phyloP scores from a whole-genome alignment of 2,329 filamentous ascomycete species.

The Epichloe brachyelytri region DNA sequence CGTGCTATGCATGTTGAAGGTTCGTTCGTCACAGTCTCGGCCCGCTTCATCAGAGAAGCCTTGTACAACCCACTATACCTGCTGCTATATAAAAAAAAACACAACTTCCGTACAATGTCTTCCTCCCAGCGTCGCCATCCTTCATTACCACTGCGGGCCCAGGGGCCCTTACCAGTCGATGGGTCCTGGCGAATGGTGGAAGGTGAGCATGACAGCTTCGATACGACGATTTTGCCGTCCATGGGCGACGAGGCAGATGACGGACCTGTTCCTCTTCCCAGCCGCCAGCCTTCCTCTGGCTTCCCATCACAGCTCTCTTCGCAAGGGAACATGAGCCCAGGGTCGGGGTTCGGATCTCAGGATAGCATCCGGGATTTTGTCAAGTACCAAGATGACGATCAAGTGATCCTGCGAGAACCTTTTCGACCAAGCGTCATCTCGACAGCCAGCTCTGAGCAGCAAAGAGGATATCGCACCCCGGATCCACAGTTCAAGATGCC shows the following conservation, averaged over 20 bases:
- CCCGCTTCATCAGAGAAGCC: too few species aligned
- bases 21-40: too few species aligned
- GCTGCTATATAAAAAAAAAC: too few species aligned
- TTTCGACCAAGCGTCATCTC: slow-evolving; percentile 42
- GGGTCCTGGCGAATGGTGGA: slow-evolving; percentile 50
- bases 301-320: slow-evolving; percentile 35
- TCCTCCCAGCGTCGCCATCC: not conserved
- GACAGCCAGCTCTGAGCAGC: slow-evolving; percentile 15
- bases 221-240: slow-evolving; percentile 38
- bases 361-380: slow-evolving; percentile 44
- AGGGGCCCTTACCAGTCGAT: slow-evolving; percentile 29
- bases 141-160: slow-evolving; percentile 9
- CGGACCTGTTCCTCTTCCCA: slow-evolving; percentile 23
- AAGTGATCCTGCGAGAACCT: slow-evolving; percentile 39
- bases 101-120: not conserved
- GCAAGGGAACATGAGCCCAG: slow-evolving; percentile 14
- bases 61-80: too few species aligned
- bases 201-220: slow-evolving; percentile 47
- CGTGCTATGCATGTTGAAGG: too few species aligned
- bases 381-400: slow-evolving; percentile 40
- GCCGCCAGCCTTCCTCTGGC: slow-evolving; percentile 21
- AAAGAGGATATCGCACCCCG: slow-evolving; percentile 23
- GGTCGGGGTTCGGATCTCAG: slow-evolving; percentile 33
- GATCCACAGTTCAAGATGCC: slow-evolving; percentile 44
- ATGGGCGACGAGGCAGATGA: slow-evolving; percentile 28